Base-by-base conservation (phyloP, 2,329 filamentous ascomycete species). In the Phaeoacremonium minimum region DNA sequence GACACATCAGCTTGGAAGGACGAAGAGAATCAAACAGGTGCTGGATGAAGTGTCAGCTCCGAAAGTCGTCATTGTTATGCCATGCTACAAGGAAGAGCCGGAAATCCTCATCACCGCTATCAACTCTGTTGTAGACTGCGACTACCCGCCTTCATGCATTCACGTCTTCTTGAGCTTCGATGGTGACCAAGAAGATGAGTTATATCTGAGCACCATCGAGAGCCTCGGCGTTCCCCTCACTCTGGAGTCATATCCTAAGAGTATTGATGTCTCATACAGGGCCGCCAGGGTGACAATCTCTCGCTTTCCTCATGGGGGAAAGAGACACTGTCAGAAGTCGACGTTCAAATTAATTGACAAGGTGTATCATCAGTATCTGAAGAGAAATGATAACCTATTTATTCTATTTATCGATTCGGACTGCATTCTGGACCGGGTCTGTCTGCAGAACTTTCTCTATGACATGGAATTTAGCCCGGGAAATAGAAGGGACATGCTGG, bases 401-500 rank as follows among this genome's bases (percentile, higher is more conserved):
- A 84, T 97, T 36, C 76, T 97, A 9, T 97, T 97, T 64, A 96
- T 97, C 56, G 91, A 97, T 64, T 96, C 90, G 0, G 91, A 97
- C 58, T 97, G 93, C 61, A 93, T 96, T 44, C 70, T 97, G 33
- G 91, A 97, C 66, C 78, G 81, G 40, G 80, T 90, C 28, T 97
- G 91, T 57, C 77, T 97, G 41, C 91, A 96, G 57, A 97, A 96
- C 60, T 97, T 97, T 63, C 87, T 97, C 67, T 96, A 93, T 61
- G 91, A 97, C 57, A 97, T 97, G 93, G 89, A 97, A 61, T 71
- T 97, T 42, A 95, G 91, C 60, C 91, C 91, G 1, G 90, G 90
- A 37, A 95, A 90, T 64, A 81, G 86, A 55, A 80, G 83, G 55
- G 87, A 94, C 57, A 96, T 95, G 87, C 72, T 97, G 53, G 91